A percentile compares a stretch with the other conserved stretches of the same genome.
These are phyloP conservation scores for Fusarium dimerum DNA, from an alignment of 2,329 filamentous ascomycete genomes.

Conservation along the genomic window DNA sequence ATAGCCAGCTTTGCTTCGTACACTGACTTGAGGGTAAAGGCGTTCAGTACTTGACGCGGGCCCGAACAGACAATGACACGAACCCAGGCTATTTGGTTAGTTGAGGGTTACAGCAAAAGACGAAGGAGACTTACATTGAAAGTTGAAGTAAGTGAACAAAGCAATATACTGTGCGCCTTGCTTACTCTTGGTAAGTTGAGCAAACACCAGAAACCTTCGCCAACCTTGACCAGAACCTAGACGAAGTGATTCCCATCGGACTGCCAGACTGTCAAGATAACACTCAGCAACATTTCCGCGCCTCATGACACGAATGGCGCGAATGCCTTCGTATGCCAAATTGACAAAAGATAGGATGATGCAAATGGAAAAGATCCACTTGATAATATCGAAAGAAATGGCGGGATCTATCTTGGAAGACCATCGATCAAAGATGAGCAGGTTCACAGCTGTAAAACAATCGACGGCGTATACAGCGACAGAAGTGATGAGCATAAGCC, in stretches of 20 bases:
- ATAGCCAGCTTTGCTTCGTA: slow-evolving; percentile 72
- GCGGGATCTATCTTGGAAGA: slow-evolving; percentile 78
- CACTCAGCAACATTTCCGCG: slow-evolving; percentile 86
- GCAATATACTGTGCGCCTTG: slow-evolving; percentile 90
- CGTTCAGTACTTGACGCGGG: slow-evolving; percentile 89
- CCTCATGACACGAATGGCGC: slow-evolving; percentile 77
- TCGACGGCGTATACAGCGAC: slow-evolving; percentile 86
- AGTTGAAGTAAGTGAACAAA: slow-evolving; percentile 84
- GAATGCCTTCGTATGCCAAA: slow-evolving; percentile 75
- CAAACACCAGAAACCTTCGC: slow-evolving; percentile 89
- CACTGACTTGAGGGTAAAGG: slow-evolving; percentile 82
- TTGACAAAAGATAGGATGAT: slow-evolving; percentile 91
- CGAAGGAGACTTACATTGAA: slow-evolving; percentile 53
- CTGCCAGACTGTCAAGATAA: slow-evolving; percentile 86
- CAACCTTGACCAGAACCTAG: slow-evolving; percentile 75
- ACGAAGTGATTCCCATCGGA: slow-evolving; percentile 81
- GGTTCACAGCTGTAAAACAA: slow-evolving; percentile 88
- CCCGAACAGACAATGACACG: slow-evolving; percentile 89
- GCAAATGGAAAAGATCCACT: slow-evolving; percentile 93
- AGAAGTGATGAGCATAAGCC: slow-evolving; percentile 76
- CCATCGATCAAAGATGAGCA: slow-evolving; percentile 88
- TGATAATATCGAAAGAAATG: slow-evolving; percentile 75
- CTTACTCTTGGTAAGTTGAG: slow-evolving; percentile 85
- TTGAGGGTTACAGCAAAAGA: not conserved
- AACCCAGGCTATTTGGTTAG: slow-evolving; percentile 67